phyloP scores from a whole-genome alignment of 805 yeast genomes.

The Lachancea lanzarotensis region DNA sequence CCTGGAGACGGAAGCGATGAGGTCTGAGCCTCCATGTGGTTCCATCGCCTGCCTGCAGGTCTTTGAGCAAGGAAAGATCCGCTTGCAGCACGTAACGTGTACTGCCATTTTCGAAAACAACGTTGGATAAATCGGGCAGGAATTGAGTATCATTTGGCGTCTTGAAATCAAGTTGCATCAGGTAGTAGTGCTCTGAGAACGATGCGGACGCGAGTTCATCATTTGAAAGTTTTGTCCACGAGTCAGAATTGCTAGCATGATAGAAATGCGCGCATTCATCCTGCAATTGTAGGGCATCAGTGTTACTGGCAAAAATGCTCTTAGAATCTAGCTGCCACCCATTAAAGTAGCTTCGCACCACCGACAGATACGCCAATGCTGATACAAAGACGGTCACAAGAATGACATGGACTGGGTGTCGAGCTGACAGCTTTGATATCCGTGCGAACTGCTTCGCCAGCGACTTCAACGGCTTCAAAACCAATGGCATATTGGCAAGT shows the following conservation, averaged over 20 bases:
- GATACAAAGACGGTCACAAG: constrained; percentile 66
- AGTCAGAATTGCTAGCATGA: constrained; percentile 14
- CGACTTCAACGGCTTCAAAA: constrained; percentile 29
- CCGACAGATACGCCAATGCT: constrained; percentile 70
- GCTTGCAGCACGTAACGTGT: constrained; percentile 23
- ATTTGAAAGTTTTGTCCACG: constrained; percentile 18
- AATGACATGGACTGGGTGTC: constrained; percentile 81
- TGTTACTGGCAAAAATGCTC: constrained; percentile 13
- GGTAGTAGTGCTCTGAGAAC: constrained; percentile 25
- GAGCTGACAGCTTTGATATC: constrained; percentile 52
- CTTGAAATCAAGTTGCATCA: constrained; percentile 26
- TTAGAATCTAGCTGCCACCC: constrained; percentile 32
- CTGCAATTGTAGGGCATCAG: constrained; percentile 17
- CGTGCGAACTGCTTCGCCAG: constrained; percentile 40
- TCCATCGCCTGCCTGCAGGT: constrained; percentile 35
- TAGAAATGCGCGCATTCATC: constrained; percentile 26
- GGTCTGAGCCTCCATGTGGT: constrained; percentile 55
- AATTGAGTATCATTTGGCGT: constrained; percentile 9
- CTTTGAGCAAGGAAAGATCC: constrained; percentile 16
- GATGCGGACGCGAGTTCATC: constrained; percentile 14
- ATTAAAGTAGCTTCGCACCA: constrained; percentile 57
- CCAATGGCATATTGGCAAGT: constrained; percentile 18
- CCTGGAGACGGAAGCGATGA: constrained; percentile 48
- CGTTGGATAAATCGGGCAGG: constrained; percentile 27
- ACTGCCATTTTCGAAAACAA: constrained; percentile 20